These are phyloP conservation scores for Harrya chromipes DNA, from an alignment of 768 basidiomycete species.

Conservation along the genomic window DNA sequence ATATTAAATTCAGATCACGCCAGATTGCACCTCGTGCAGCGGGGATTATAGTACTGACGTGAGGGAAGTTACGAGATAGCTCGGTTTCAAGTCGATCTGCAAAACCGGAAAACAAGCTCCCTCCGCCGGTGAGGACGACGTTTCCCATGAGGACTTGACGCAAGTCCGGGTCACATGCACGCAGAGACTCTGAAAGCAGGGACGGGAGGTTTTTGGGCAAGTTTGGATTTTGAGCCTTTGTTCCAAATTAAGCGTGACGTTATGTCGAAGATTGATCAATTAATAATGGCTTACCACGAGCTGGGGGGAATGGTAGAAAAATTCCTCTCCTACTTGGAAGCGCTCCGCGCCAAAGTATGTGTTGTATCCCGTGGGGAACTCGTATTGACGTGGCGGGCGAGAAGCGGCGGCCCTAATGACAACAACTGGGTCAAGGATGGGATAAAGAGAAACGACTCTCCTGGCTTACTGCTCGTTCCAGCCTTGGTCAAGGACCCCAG, in stretches of 20 bases:
- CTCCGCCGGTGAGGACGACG: constrained; percentile 94
- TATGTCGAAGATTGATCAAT: background rate
- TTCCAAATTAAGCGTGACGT: constrained; percentile 5
- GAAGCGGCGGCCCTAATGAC: constrained; percentile 52
- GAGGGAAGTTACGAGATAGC: constrained; percentile 68
- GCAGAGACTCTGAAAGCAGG: constrained; percentile 74
- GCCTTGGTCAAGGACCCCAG: constrained; percentile 79
- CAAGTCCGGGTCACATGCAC: constrained; percentile 87
- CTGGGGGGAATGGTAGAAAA: constrained; percentile 71
- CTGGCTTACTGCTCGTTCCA: constrained; percentile 82
- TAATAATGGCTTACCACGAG: constrained; percentile 41
- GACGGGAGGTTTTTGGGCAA: constrained; percentile 74
- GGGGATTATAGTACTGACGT: constrained; percentile 49
- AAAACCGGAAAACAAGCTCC: constrained; percentile 82
- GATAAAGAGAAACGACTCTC: background rate
- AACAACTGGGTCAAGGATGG: background rate
- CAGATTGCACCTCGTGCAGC: background rate
- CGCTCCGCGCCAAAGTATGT: constrained; percentile 80
- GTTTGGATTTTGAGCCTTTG: constrained; percentile 53
- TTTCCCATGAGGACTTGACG: constrained; percentile 89
- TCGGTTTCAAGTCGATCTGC: constrained; percentile 80
- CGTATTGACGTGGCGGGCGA: constrained; percentile 69
- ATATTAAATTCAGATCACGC: constrained; percentile 9
- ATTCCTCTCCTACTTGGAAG: constrained; percentile 81
- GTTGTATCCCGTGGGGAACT: constrained; percentile 94